These are phyloP conservation scores for Naganishia vishniacii DNA, from an alignment of 768 basidiomycete species.

Conservation along the genomic window DNA sequence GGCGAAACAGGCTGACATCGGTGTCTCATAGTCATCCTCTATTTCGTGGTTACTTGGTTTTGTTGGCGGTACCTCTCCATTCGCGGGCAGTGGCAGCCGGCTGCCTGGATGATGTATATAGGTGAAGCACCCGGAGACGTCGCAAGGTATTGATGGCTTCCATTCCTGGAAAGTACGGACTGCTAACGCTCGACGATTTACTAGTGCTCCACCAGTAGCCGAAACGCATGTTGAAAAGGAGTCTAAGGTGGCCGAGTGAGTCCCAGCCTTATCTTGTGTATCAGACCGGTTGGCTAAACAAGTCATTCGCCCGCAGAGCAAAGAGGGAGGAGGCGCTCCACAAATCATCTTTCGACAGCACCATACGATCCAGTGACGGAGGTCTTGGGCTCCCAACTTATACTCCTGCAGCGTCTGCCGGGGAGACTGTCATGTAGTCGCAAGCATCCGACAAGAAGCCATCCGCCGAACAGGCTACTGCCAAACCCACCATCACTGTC, in stretches of 20 bases:
- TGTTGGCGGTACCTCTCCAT: background rate
- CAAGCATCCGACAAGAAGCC: too few species aligned
- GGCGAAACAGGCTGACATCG: background rate
- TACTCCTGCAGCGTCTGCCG: background rate
- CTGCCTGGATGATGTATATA: constrained; percentile 20
- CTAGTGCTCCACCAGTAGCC: background rate
- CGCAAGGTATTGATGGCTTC: background rate
- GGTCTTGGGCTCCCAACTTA: background rate
- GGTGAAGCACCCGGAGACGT: background rate
- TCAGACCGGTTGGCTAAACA: too few species aligned
- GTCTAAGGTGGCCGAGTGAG: too few species aligned
- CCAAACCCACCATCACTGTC: too few species aligned
- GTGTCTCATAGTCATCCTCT: background rate
- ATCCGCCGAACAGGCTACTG: too few species aligned
- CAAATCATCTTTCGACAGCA: background rate
- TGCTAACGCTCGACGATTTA: too few species aligned
- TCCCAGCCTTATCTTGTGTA: too few species aligned
- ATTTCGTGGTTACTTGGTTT: background rate
- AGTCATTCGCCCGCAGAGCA: too few species aligned
- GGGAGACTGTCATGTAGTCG: background rate
- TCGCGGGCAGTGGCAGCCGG: constrained; percentile 3
- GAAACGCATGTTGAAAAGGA: too few species aligned
- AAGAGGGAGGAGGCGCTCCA: background rate
- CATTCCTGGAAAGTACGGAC: background rate
- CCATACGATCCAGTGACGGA: background rate